phyloP scores from a whole-genome alignment of 129 eudicot species.

The Helianthus tuberosus region DNA sequence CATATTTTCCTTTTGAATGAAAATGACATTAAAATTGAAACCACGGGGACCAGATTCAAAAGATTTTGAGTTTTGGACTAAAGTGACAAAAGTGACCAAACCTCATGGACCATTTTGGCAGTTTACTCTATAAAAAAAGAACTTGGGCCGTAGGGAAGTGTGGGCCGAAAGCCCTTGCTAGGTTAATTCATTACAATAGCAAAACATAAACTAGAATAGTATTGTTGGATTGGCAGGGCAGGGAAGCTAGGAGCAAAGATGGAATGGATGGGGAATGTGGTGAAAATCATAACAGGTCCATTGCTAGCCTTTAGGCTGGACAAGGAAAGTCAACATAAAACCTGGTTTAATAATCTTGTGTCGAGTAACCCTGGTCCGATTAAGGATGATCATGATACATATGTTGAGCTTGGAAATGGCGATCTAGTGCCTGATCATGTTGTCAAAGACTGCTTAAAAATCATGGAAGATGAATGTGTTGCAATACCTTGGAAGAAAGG shows the following conservation, averaged over 20 bases:
- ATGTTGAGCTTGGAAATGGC: constrained; percentile 69
- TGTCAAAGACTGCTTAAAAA: constrained; percentile 48
- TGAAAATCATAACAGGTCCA: constrained; percentile 56
- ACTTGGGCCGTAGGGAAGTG: no score
- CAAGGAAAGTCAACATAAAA: constrained; percentile 53
- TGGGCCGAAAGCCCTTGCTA: no score
- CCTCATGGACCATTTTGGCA: no score
- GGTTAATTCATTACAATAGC: no score
- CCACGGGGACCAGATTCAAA: no score
- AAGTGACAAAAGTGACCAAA: no score
- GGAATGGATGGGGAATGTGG: constrained; percentile 68
- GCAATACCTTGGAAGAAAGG: constrained; percentile 84
- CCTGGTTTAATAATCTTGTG: constrained; percentile 76
- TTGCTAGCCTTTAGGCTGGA: constrained; percentile 65
- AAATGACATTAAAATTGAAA: no score
- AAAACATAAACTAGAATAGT: no score
- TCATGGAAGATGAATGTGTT: constrained; percentile 73
- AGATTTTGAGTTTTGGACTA: no score
- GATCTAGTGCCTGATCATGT: constrained; percentile 54
- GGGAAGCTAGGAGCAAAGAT: constrained; percentile 70
- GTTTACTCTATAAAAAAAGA: no score
- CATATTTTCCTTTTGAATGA: no score
- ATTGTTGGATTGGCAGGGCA: constrained; percentile 49
- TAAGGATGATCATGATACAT: constrained; percentile 40
- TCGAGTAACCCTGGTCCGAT: constrained; percentile 58